Conservation (phyloP, 345 rosid species). For the Heritiera littoralis region DNA sequence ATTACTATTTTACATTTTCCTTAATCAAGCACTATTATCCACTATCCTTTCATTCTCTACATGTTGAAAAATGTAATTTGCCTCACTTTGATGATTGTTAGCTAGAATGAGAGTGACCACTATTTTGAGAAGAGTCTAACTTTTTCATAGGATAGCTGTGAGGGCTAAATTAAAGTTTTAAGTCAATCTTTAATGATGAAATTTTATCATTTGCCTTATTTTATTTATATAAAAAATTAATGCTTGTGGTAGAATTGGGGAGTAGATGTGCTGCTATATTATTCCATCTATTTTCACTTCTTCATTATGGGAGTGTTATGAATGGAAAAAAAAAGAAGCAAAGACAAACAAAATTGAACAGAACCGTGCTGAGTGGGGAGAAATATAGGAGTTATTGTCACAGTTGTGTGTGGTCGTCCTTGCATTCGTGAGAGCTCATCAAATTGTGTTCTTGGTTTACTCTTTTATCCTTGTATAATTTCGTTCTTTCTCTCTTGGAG, state of each 20-base stretch:
- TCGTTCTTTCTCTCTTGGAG: neutral
- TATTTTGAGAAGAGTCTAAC: neutral
- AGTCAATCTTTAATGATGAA: neutral
- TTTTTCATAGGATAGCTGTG: neutral
- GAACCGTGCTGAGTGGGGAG: neutral
- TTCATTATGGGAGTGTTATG: neutral
- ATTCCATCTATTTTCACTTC: neutral
- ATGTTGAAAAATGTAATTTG: neutral
- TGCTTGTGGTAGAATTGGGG: neutral
- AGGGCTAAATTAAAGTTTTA: neutral
- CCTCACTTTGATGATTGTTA: slow-evolving; percentile 3
- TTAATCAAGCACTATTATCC: neutral
- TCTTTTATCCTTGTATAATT: neutral
- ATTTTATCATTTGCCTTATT: neutral
- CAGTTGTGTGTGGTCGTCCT: neutral
- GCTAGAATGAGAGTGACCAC: neutral
- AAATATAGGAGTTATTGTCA: neutral
- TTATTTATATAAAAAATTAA: neutral
- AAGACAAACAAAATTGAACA: neutral
- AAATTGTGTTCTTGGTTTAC: slow-evolving; percentile 11
- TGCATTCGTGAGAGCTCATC: neutral
- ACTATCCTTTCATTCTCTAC: neutral
- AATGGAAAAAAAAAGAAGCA: neutral
- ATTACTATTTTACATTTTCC: neutral
- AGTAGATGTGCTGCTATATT: neutral